Conservation (phyloP, 2,329 filamentous ascomycete genomes). For the Lachnellula subtilissima region DNA sequence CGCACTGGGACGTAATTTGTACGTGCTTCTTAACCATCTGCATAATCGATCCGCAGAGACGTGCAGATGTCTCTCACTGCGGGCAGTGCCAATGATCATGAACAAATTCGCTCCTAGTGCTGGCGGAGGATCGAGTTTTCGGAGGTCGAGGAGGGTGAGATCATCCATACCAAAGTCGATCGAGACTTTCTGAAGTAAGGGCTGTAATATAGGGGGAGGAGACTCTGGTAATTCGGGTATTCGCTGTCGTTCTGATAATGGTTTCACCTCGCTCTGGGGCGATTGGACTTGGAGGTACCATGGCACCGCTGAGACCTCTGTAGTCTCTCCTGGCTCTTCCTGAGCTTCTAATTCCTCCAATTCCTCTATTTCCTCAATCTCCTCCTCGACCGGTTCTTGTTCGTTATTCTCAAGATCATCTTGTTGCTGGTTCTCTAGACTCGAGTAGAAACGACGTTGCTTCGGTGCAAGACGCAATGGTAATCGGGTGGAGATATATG, state of each 20-base stretch:
- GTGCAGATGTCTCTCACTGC: slow-evolving; percentile 89
- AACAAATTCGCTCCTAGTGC: slow-evolving; percentile 83
- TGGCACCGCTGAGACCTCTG: slow-evolving; percentile 41
- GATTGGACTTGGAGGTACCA: slow-evolving; percentile 83
- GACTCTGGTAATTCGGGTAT: slow-evolving; percentile 50
- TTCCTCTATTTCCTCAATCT: slow-evolving; percentile 3
- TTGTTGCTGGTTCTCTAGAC: slow-evolving; percentile 1
- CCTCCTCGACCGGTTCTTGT: slow-evolving; percentile 1
- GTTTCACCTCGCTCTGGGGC: slow-evolving; percentile 32
- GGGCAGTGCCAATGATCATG: slow-evolving; percentile 88
- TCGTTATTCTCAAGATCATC: background rate
- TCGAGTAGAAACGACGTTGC: slow-evolving; percentile 15
- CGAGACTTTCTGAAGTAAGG: slow-evolving; percentile 72
- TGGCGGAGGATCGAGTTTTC: slow-evolving; percentile 76
- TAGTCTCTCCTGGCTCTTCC: background rate
- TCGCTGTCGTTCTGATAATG: slow-evolving; percentile 48
- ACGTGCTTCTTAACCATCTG: slow-evolving; percentile 71
- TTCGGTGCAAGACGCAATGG: slow-evolving; percentile 3
- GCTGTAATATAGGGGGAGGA: slow-evolving; percentile 68
- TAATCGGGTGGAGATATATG: slow-evolving; percentile 4
- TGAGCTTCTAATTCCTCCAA: slow-evolving; percentile 12
- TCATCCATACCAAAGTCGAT: slow-evolving; percentile 84
- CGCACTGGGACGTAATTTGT: slow-evolving; percentile 70
- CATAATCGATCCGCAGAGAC: slow-evolving; percentile 86
- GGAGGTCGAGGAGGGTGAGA: slow-evolving; percentile 75